A percentile compares a stretch with the other conserved stretches of the same genome.
These are phyloP conservation scores for Dryas alaskensis DNA, from an alignment of 306 rosid species.

Conservation along the genomic window DNA sequence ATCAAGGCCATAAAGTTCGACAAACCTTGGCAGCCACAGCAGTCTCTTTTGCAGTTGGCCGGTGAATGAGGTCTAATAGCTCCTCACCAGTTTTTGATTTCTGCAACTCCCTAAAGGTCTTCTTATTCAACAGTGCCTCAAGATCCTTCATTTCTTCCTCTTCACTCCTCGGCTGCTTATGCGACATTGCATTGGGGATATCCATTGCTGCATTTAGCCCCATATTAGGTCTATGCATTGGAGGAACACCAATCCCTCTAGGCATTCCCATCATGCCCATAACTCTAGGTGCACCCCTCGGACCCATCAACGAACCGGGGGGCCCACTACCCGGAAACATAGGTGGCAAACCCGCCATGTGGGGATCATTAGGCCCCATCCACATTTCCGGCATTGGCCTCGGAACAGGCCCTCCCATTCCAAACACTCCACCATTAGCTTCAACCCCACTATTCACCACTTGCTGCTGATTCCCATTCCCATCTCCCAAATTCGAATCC, in stretches of 20 bases:
- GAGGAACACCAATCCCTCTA: constrained; percentile 60
- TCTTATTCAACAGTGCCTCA: constrained; percentile 86
- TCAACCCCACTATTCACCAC: constrained; percentile 28
- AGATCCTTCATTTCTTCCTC: constrained; percentile 92
- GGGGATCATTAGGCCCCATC: constrained; percentile 69
- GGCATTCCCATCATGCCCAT: constrained; percentile 64
- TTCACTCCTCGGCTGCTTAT: constrained; percentile 48
- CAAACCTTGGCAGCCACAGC: constrained; percentile 95
- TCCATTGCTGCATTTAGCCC: constrained; percentile 50
- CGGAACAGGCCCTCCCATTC: constrained; percentile 52
- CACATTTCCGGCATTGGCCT: constrained; percentile 73
- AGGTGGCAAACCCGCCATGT: constrained; percentile 51
- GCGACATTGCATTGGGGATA: constrained; percentile 44
- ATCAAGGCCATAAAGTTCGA: constrained; percentile 17
- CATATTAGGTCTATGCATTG: constrained; percentile 63
- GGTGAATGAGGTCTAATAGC: constrained; percentile 91
- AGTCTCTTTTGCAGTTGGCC: constrained; percentile 93
- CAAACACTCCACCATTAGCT: constrained; percentile 54
- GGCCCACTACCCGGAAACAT: constrained; percentile 54
- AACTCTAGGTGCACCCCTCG: constrained; percentile 58
- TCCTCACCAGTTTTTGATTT: constrained; percentile 92
- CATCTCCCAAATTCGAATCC: constrained; percentile 50
- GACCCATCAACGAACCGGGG: constrained; percentile 35
- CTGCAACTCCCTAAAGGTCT: constrained; percentile 75
- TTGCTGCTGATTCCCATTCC: constrained; percentile 48